Evolutionary conservation across 257 asterid species (phyloP).

Genomic region (Voacanga thouarsii): DNA sequence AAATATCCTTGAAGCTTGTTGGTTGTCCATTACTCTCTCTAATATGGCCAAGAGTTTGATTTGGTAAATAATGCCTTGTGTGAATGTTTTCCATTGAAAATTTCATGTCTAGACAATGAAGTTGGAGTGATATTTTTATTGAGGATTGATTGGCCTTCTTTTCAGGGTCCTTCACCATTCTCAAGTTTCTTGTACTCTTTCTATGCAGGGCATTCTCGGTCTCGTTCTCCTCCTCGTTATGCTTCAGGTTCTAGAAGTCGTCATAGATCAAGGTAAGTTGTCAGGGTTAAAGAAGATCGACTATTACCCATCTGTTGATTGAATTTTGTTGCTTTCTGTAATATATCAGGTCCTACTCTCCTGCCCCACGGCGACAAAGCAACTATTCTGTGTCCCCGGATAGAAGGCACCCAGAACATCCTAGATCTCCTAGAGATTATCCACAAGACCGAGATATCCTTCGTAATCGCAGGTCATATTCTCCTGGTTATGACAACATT

Average conservation of each 20-base stretch:
- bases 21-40: not conserved
- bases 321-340: not conserved
- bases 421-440: constrained; percentile 27
- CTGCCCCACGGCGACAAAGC: constrained; percentile 23
- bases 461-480: constrained; percentile 21
- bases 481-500: constrained; percentile 18
- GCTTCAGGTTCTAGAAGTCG: constrained; percentile 32
- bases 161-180: not conserved
- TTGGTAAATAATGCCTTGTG: not conserved
- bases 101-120: not conserved
- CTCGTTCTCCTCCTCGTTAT: constrained; percentile 37
- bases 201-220: constrained; percentile 28
- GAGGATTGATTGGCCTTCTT: not conserved
- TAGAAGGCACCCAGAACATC: constrained; percentile 28
- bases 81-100: not conserved
- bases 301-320: not conserved
- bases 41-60: not conserved
- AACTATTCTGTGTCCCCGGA: constrained; percentile 29
- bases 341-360: constrained; percentile 30
- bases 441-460: constrained; percentile 11
- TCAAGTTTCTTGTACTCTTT: not conserved
- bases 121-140: not conserved
- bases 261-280: constrained; percentile 29
- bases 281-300: not conserved
- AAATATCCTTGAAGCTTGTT: not conserved